A percentile compares a stretch with the other conserved stretches of the same genome.
Evolutionary conservation across 805 yeast genomes (phyloP).

Genomic region (Maudiozyma barnettii): DNA sequence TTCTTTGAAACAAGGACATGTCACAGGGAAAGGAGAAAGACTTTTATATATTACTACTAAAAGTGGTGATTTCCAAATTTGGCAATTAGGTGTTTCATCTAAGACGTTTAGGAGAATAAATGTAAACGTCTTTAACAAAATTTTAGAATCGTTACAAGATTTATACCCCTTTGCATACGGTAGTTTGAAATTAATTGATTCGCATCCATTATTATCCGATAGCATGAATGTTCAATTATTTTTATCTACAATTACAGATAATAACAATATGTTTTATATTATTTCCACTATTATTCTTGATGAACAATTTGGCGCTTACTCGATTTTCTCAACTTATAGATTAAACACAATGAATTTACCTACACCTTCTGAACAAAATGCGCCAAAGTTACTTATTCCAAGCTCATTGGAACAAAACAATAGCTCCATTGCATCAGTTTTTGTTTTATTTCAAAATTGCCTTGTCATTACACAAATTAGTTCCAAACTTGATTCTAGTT

Average conservation of each 20-base stretch:
- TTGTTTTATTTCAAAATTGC: slow-evolving; percentile 48
- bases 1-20: slow-evolving; percentile 46
- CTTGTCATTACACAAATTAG: slow-evolving; percentile 58
- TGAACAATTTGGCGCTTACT: slow-evolving; percentile 41
- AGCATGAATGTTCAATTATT: slow-evolving; percentile 38
- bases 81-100: slow-evolving; percentile 42
- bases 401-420: slow-evolving; percentile 6
- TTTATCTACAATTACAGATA: slow-evolving; percentile 37
- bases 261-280: slow-evolving; percentile 32
- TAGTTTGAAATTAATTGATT: slow-evolving; percentile 50
- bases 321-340: slow-evolving; percentile 56
- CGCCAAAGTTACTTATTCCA: slow-evolving; percentile 11
- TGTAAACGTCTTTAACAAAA: slow-evolving; percentile 27
- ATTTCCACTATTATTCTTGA: slow-evolving; percentile 43
- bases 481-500: slow-evolving; percentile 27
- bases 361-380: background rate
- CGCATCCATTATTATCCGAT: slow-evolving; percentile 40
- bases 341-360: slow-evolving; percentile 39
- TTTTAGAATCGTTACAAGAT: slow-evolving; percentile 35
- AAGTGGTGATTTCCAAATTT: slow-evolving; percentile 38
- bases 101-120: slow-evolving; percentile 33
- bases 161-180: slow-evolving; percentile 44
- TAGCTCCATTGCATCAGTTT: slow-evolving; percentile 35
- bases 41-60: slow-evolving; percentile 33
- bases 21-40: slow-evolving; percentile 43